Evolutionary conservation across 2,329 filamentous ascomycete species (phyloP).

Genomic region (Ophiocordyceps camponoti-rufipedis): DNA sequence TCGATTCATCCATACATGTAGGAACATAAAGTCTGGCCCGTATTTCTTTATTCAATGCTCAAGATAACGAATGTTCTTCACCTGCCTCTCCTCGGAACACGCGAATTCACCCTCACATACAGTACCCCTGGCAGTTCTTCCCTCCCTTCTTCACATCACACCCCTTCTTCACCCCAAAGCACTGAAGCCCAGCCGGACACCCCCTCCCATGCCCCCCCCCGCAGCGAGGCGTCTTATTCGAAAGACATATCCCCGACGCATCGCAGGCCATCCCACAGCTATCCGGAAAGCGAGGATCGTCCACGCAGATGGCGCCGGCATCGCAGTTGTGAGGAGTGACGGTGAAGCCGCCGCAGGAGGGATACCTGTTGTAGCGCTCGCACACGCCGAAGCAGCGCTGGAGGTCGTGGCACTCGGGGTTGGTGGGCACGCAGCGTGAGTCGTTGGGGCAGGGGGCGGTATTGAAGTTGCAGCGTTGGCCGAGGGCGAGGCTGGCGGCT

Average conservation of each 20-base stretch:
- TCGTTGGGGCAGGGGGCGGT: background rate
- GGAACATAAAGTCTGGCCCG: no score
- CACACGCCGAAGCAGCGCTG: background rate
- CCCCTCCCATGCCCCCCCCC: background rate
- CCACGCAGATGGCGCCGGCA: background rate
- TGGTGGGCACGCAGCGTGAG: background rate
- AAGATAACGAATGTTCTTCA: no score
- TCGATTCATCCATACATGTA: no score
- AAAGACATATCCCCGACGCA: background rate
- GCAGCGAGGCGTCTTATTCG: background rate
- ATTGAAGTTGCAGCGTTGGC: no score
- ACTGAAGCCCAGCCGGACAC: background rate
- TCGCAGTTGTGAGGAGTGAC: background rate
- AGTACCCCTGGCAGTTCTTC: background rate
- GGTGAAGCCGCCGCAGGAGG: background rate
- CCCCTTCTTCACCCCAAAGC: background rate
- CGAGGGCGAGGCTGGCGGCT: no score
- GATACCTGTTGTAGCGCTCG: background rate
- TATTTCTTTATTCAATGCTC: no score
- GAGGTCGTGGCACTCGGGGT: background rate
- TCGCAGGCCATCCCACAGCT: background rate
- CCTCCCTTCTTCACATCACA: background rate
- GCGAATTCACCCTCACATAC: background rate
- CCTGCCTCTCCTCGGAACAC: no score
- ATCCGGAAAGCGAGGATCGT: background rate